phyloP scores from a whole-genome alignment of 2,329 filamentous ascomycete genomes.

The Orbilia brochopaga region DNA sequence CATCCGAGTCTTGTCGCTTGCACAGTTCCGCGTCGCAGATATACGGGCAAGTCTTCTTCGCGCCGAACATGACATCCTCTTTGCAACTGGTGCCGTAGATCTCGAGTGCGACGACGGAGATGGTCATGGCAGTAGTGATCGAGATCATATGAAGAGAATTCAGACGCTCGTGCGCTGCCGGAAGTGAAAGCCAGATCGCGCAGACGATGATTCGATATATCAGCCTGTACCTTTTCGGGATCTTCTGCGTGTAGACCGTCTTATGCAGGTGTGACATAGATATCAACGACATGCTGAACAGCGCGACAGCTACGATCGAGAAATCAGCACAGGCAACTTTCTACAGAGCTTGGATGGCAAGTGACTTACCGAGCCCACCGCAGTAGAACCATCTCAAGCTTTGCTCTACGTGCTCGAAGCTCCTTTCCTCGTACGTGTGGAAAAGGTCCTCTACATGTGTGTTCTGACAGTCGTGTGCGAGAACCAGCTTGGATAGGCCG shows the following conservation, averaged over 20 bases:
- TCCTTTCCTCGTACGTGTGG: constrained; percentile 62
- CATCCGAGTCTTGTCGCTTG: constrained; percentile 27
- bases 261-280: constrained; percentile 66
- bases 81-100: constrained; percentile 62
- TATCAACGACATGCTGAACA: constrained; percentile 58
- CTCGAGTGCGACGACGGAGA: constrained; percentile 62
- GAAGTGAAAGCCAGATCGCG: constrained; percentile 65
- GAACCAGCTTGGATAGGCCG: constrained; percentile 66
- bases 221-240: constrained; percentile 64
- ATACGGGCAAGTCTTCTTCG: constrained; percentile 58
- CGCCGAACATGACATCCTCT: constrained; percentile 60
- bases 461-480: constrained; percentile 64
- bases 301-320: constrained; percentile 55
- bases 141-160: constrained; percentile 62
- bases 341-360: constrained; percentile 55
- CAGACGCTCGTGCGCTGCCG: constrained; percentile 60
- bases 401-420: constrained; percentile 62
- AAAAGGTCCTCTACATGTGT: constrained; percentile 63
- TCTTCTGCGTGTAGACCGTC: constrained; percentile 61
- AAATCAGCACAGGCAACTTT: not conserved
- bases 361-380: constrained; percentile 65
- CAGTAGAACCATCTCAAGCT: constrained; percentile 71
- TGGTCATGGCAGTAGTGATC: constrained; percentile 60
- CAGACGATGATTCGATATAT: constrained; percentile 63
- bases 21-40: constrained; percentile 51